Conservation (phyloP, 2,329 filamentous ascomycete genomes). For the Phaeosphaeriaceae sp. region DNA sequence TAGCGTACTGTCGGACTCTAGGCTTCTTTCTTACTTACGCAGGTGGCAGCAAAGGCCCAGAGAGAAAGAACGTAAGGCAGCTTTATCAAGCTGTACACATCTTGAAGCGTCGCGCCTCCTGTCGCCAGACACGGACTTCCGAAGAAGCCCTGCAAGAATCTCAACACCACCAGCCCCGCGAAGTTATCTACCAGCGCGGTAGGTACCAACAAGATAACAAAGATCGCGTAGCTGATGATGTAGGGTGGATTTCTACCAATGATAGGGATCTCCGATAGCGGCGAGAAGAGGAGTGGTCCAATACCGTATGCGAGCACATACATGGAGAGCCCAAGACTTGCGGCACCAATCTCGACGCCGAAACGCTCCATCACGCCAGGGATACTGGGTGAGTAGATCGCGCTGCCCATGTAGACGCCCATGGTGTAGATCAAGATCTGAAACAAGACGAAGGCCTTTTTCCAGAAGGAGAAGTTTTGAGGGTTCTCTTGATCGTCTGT, state of each 20-base stretch:
- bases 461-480: slow-evolving; percentile 48
- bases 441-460: slow-evolving; percentile 45
- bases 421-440: slow-evolving; percentile 66
- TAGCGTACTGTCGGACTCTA: too few species aligned
- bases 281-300: slow-evolving; percentile 70
- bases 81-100: slow-evolving; percentile 52
- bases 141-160: slow-evolving; percentile 51
- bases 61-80: slow-evolving; percentile 54
- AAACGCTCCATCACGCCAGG: slow-evolving; percentile 61
- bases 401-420: slow-evolving; percentile 62
- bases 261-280: slow-evolving; percentile 69
- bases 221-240: slow-evolving; percentile 71
- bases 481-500: slow-evolving; percentile 50
- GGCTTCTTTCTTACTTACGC: too few species aligned
- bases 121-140: slow-evolving; percentile 48
- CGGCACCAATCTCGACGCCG: slow-evolving; percentile 59
- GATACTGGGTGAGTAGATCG: slow-evolving; percentile 58
- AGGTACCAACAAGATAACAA: slow-evolving; percentile 71
- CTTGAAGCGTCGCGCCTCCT: slow-evolving; percentile 47
- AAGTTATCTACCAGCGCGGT: slow-evolving; percentile 69
- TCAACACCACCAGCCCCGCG: slow-evolving; percentile 65
- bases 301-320: slow-evolving; percentile 69
- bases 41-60: slow-evolving; percentile 55
- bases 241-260: slow-evolving; percentile 74
- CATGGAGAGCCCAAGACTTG: slow-evolving; percentile 65